These are phyloP conservation scores for Calonectria montana DNA, from an alignment of 2,329 filamentous ascomycete species.

Conservation along the genomic window DNA sequence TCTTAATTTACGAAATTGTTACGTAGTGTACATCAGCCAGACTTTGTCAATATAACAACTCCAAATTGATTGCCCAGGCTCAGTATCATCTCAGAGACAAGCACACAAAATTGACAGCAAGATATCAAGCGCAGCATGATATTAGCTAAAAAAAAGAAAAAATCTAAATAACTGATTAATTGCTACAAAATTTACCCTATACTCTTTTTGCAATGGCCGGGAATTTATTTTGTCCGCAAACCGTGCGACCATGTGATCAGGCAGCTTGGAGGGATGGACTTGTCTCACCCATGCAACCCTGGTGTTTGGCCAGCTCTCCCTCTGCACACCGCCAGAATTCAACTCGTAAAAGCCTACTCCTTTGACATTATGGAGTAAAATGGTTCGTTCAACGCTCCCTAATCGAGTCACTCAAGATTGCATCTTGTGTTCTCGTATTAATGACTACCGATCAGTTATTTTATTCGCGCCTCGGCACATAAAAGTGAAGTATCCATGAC, in stretches of 20 bases:
- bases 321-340: background rate
- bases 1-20: too few relatives aligned
- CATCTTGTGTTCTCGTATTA: background rate
- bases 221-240: background rate
- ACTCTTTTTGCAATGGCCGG: background rate
- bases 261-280: background rate
- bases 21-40: too few relatives aligned
- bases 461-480: too few relatives aligned
- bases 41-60: too few relatives aligned
- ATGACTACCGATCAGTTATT: too few relatives aligned
- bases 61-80: too few relatives aligned
- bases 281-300: background rate
- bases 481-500: too few relatives aligned
- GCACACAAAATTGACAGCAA: too few relatives aligned
- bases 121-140: background rate
- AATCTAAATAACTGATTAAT: background rate
- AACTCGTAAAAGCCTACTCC: background rate
- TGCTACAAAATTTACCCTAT: background rate
- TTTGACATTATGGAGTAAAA: background rate
- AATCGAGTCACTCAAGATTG: background rate
- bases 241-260: background rate
- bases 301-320: background rate
- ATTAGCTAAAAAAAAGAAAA: too few relatives aligned
- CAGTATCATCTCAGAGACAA: too few relatives aligned
- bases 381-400: too few relatives aligned